Evolutionary conservation across 441 rosid species (phyloP).

Genomic region (Gossypium davidsonii): DNA sequence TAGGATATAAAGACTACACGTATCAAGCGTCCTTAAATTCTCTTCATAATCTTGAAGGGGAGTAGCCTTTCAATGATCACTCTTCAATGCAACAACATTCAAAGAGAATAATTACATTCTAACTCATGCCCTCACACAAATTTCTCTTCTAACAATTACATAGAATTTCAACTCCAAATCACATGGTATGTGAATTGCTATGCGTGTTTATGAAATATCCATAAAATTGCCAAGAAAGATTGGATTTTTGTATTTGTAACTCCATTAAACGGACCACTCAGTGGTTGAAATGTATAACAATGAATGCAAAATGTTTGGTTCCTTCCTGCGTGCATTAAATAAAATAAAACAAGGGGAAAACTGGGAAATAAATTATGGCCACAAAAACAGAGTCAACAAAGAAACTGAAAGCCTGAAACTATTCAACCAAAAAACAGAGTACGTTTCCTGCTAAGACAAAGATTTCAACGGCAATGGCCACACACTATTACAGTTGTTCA

Average conservation of each 20-base stretch:
- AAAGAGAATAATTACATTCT: too few relatives aligned
- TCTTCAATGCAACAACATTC: too few relatives aligned
- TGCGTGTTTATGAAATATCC: neutral
- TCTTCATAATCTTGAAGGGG: too few relatives aligned
- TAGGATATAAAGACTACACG: too few relatives aligned
- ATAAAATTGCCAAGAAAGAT: too few relatives aligned
- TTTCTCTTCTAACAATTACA: neutral
- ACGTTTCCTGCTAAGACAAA: neutral
- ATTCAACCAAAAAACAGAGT: neutral
- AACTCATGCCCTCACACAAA: neutral
- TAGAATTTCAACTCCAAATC: neutral
- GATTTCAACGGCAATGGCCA: constrained; percentile 20
- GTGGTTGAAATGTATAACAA: neutral
- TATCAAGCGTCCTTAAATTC: too few relatives aligned
- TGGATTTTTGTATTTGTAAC: too few relatives aligned
- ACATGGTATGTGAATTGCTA: neutral
- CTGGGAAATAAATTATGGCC: neutral
- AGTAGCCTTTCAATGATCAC: too few relatives aligned
- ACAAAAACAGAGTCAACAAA: neutral
- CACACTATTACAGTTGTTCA: constrained; percentile 8
- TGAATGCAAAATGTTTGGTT: neutral
- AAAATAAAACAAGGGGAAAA: neutral
- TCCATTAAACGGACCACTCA: neutral
- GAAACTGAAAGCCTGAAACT: neutral
- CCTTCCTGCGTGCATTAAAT: neutral